Conservation (phyloP, 257 asterid species). For the Plantago ovata region DNA sequence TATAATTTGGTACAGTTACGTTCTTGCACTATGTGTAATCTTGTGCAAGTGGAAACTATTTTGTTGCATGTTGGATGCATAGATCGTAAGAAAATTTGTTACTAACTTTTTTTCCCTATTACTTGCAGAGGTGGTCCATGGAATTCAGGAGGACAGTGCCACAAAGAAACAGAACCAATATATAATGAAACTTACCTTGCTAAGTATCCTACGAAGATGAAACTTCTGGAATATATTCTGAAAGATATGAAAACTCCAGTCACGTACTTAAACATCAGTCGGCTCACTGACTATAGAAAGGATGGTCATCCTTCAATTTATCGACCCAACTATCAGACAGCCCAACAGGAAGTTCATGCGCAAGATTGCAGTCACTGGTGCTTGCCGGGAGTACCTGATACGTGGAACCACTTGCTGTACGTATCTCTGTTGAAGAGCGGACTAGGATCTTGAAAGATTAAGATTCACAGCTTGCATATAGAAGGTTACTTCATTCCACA, state of each 20-base stretch:
- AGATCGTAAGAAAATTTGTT: too few species aligned
- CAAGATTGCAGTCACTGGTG: conserved; percentile 99
- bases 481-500: conserved; percentile 5
- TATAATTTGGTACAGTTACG: too few species aligned
- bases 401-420: conserved; percentile 87
- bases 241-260: conserved; percentile 60
- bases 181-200: conserved; percentile 45
- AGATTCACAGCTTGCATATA: not conserved
- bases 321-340: conserved; percentile 49
- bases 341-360: conserved; percentile 39
- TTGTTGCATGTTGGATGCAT: too few species aligned
- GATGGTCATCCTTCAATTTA: conserved; percentile 88
- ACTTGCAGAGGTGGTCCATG: conserved; percentile 84
- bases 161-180: conserved; percentile 70
- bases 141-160: conserved; percentile 92
- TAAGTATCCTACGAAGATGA: conserved; percentile 84
- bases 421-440: conserved; percentile 57
- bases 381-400: conserved; percentile 93
- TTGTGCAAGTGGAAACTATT: too few species aligned
- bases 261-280: conserved; percentile 68
- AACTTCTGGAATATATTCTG: conserved; percentile 53
- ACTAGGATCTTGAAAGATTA: conserved; percentile 47
- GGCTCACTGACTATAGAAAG: conserved; percentile 71
- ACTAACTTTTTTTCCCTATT: not conserved
- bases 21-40: too few species aligned